These are phyloP conservation scores for Solanum boliviense DNA, from an alignment of 257 asterid species.

Conservation along the genomic window DNA sequence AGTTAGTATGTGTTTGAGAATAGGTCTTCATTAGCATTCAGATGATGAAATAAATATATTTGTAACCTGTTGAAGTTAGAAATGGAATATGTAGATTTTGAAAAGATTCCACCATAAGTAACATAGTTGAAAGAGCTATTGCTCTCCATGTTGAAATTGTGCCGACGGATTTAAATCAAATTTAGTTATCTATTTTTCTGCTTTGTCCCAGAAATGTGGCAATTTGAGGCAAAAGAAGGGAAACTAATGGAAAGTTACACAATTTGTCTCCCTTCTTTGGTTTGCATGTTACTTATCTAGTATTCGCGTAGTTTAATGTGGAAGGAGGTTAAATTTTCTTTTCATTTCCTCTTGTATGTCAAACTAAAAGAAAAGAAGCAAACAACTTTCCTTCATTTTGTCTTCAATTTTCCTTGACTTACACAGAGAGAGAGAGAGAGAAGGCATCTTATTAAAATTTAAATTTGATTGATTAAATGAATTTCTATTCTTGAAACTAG, in stretches of 20 bases:
- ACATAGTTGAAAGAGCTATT: background rate
- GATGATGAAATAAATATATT: background rate
- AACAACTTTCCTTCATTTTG: background rate
- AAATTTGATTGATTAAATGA: background rate
- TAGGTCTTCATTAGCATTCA: background rate
- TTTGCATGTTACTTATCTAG: background rate
- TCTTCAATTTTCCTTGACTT: background rate
- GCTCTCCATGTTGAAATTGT: background rate
- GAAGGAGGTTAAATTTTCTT: background rate
- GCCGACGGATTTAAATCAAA: background rate
- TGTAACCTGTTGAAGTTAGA: background rate
- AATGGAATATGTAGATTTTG: background rate
- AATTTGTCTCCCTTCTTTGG: background rate
- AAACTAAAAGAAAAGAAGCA: background rate
- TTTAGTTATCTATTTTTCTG: background rate
- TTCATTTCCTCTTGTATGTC: background rate
- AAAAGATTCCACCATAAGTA: background rate
- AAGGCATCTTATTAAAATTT: background rate
- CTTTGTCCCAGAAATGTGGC: background rate
- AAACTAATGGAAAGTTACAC: background rate
- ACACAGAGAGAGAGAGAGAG: background rate
- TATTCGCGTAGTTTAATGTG: background rate
- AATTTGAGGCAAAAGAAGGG: background rate
- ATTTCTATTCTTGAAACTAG: background rate
- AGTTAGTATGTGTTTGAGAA: background rate